Evolutionary conservation across 306 rosid species (phyloP), one percentile per base, ranked within the genome.

Genomic region (Canavalia ensiformis): DNA sequence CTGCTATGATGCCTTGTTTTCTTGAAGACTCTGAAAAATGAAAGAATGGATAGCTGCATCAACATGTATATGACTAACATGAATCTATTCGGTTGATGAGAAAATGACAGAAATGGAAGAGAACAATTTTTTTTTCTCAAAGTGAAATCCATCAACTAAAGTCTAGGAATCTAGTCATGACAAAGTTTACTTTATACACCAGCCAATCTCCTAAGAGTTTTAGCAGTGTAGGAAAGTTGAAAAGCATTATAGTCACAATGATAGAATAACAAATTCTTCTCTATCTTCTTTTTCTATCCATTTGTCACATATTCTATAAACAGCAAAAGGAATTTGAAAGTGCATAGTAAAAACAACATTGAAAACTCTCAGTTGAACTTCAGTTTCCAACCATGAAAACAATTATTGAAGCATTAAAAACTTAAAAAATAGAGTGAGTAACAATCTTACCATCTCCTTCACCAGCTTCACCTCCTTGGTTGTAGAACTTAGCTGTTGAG

Each of bases 191-290:
- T 37, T 63, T 1, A 34, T 29, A 34, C 46, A 35, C 11, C 45
- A 63, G 12, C 30, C 5, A 35, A 37, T 5, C 47, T 44, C 69
- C 5, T 6, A 12, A 39, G 31, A 64, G 49, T 3, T 13, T 35
- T 39, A 64, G 49, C 70, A 60, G 39, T n/a, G 31, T 62, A 64
- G 46, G 49, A 41, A 39, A 65, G 50, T 41, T 39, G 72, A 42
- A 41, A 66, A 18, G 6, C 52, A 66, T 66, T 66, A 18, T 2
- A 25, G 35, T 66, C 35, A 41, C 72, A 66, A 41, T 8, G 34
- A 41, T 66, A 42, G 52, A 65, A 65, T 42, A 66, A 18, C 52
- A 66, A 42, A 66, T 66, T 66, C 54, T 7, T 18, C 72, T 25
- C 35, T 8, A 66, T 62, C 52, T 66, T 66, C 18, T 25, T 41